Percentiles rank a stretch among this genome's conserved stretches.
Evolutionary conservation across 805 yeast genomes (phyloP).

Genomic region (Wickerhamiella brachini): DNA sequence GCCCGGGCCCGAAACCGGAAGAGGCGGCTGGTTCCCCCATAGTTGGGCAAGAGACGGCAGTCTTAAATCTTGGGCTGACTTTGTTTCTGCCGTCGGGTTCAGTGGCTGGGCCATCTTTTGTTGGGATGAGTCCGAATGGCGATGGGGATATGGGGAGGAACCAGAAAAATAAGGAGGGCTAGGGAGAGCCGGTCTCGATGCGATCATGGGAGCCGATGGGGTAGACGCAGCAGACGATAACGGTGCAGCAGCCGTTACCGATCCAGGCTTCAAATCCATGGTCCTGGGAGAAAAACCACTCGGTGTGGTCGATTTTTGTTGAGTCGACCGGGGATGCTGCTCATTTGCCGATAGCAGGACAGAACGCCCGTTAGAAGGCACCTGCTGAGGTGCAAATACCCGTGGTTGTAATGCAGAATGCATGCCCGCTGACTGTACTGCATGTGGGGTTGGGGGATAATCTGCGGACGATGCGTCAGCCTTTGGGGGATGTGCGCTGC

Average conservation of each 20-base stretch:
- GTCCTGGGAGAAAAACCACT: not conserved
- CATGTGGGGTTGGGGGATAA: not conserved
- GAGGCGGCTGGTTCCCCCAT: not conserved
- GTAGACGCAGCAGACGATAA: not conserved
- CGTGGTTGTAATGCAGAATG: not conserved
- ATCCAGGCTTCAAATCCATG: not conserved
- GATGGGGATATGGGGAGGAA: not conserved
- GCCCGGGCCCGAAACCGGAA: not conserved
- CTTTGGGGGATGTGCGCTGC: not conserved
- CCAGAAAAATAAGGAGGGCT: not conserved
- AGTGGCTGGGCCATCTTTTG: not conserved
- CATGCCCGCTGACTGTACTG: not conserved
- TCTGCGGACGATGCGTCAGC: not conserved
- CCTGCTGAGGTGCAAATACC: not conserved
- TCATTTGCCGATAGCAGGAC: not conserved
- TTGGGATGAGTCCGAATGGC: not conserved
- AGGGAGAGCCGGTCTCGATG: not conserved
- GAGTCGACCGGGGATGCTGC: not conserved
- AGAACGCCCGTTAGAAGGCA: not conserved
- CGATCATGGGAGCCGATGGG: not conserved
- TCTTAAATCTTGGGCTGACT: not conserved
- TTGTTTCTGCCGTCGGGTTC: not conserved
- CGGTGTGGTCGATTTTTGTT: not conserved
- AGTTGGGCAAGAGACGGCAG: not conserved
- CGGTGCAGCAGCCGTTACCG: not conserved